Percentiles rank a stretch among this genome's conserved stretches.
Evolutionary conservation across 345 rosid genomes (phyloP).

Genomic region (Lepidium africanum): DNA sequence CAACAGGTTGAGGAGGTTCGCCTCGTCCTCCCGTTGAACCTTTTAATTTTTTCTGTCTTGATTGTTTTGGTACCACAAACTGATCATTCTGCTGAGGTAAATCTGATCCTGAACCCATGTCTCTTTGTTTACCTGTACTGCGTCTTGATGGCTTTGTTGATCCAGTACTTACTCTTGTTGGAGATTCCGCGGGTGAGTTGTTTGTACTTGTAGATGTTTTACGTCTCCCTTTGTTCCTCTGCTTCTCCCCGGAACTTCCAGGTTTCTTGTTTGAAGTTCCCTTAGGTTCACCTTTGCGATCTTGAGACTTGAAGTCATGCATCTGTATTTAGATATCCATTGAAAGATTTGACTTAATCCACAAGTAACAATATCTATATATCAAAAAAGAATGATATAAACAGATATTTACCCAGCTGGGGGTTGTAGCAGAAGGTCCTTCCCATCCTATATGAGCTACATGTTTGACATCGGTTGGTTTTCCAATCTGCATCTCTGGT

Average conservation of each 20-base stretch:
- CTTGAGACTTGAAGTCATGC: conserved; percentile 46
- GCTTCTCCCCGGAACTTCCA: conserved; percentile 5
- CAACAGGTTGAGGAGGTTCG: neutral
- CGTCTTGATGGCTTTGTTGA: conserved; percentile 25
- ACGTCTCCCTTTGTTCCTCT: conserved; percentile 24
- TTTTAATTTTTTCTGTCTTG: conserved; percentile 11
- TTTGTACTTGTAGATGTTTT: conserved; percentile 18
- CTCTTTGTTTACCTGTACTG: conserved; percentile 21
- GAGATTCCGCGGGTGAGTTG: conserved; percentile 28
- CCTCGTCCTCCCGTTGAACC: conserved; percentile 1
- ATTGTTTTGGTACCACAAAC: neutral
- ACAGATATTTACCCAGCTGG: conserved; percentile 45
- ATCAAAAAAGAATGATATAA: too few species aligned
- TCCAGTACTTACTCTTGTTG: conserved; percentile 20
- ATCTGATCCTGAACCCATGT: conserved; percentile 9
- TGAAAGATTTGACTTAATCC: conserved; percentile 31
- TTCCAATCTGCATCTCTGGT: conserved; percentile 75
- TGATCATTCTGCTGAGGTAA: conserved; percentile 9
- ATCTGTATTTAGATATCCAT: conserved; percentile 31
- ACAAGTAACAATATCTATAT: conserved; percentile 18
- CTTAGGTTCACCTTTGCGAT: conserved; percentile 2
- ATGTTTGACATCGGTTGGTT: conserved; percentile 92
- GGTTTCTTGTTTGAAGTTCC: conserved; percentile 21
- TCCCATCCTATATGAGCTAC: conserved; percentile 97
- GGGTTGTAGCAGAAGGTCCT: conserved; percentile 48